Evolutionary conservation across 169 alveolate genomes (phyloP), one percentile per base, ranked within the genome.

Genomic region (Eimeria praecox): DNA sequence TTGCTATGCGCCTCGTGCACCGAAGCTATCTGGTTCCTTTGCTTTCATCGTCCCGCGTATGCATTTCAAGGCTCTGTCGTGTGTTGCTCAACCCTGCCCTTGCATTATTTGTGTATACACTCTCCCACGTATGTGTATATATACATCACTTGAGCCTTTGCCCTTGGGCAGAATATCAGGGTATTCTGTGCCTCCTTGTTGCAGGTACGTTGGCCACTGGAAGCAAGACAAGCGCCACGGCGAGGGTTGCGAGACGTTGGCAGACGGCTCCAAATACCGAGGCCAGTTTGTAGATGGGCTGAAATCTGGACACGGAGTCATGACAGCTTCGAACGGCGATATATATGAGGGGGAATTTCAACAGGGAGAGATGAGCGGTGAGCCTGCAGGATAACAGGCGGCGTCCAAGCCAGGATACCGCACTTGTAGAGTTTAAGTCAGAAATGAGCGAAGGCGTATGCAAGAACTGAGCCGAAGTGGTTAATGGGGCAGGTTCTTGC

Each of bases 301-400:
- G 66, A 96, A 95, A 96, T 98, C 89, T 64, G 98, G 98, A 42
- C 96, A 96, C 66, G 99, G 99, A 86, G 97, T 78, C 89, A 95
- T 96, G 95, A 95, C 91, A 71, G 97, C 97, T 94, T 97, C 98
- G 35, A 97, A 97, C 89, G 96, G 97, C 27, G 98, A 97, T 80
- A 96, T 96, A 52, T 97, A 95, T 46, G 98, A 97, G 91, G 98
- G 97, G 16, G 96, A 94, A 35, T 97, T 95, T 69, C 92, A 90
- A 27, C 96, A 96, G 49, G 97, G 97, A 40, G 97, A 97, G 64
- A 97, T 97, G 98, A 97, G 97, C 97, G 98, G 98, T 71, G 95
- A 95, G 96, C 85, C 94, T 16, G 95, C 90, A 82, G 18, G 40
- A 56, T 22, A 30, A 27, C 6, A 14, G 80, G 49, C 18, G 80